Evolutionary conservation across 129 eudicot genomes (phyloP).

Genomic region (Deinandra increscens): DNA sequence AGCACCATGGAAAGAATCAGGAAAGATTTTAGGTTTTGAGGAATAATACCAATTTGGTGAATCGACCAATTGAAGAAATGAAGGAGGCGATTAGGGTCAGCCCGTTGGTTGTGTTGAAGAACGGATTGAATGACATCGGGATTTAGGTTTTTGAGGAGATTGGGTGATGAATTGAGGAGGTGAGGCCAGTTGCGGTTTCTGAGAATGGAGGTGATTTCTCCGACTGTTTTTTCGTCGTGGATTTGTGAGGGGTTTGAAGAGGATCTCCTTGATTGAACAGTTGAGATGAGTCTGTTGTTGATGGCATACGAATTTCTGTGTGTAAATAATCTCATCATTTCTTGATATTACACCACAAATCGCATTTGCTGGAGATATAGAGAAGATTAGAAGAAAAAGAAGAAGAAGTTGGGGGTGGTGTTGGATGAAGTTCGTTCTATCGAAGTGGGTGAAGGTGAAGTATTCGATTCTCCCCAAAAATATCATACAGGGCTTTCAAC

Average conservation of each 20-base stretch:
- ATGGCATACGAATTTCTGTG: conserved; percentile 6
- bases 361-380: conserved; percentile 24
- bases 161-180: conserved; percentile 54
- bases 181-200: conserved; percentile 53
- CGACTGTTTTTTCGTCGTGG: conserved; percentile 39
- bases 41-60: conserved; percentile 53
- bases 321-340: conserved; percentile 30
- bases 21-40: conserved; percentile 55
- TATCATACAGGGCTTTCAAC: not conserved
- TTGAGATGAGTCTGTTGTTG: conserved; percentile 24
- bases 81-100: conserved; percentile 56
- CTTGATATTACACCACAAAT: not conserved
- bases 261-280: conserved; percentile 23
- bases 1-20: conserved; percentile 45
- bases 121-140: conserved; percentile 69
- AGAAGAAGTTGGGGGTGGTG: not conserved
- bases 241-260: conserved; percentile 23
- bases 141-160: conserved; percentile 41
- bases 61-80: conserved; percentile 76
- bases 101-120: conserved; percentile 41
- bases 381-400: too few relatives aligned
- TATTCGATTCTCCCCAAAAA: conserved; percentile 16
- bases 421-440: not conserved
- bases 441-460: conserved; percentile 16
- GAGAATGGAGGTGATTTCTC: conserved; percentile 56